These are phyloP conservation scores for Amanita rimosa DNA, from an alignment of 768 basidiomycete genomes.

Conservation along the genomic window DNA sequence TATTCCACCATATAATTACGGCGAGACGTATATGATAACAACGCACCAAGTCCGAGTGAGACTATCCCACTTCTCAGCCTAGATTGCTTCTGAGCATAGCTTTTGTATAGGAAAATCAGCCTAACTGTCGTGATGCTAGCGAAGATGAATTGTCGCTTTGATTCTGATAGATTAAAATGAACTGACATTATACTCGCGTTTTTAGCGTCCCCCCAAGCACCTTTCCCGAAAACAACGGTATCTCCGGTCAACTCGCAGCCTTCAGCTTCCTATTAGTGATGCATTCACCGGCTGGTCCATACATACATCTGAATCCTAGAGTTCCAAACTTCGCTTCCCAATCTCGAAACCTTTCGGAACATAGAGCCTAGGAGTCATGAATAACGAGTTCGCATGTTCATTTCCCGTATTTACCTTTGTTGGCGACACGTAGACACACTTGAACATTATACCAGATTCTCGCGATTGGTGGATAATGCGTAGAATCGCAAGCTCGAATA, in stretches of 20 bases:
- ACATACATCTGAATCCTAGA: constrained; percentile 66
- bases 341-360: constrained; percentile 72
- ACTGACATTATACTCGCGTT: constrained; percentile 70
- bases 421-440: constrained; percentile 89
- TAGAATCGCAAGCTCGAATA: constrained; percentile 89
- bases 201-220: constrained; percentile 65
- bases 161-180: background rate
- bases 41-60: constrained; percentile 76
- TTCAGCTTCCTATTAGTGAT: constrained; percentile 17
- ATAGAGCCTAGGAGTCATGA: constrained; percentile 53
- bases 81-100: background rate
- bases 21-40: background rate
- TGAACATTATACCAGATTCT: constrained; percentile 25
- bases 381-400: background rate
- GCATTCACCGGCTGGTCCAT: background rate
- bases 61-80: constrained; percentile 97
- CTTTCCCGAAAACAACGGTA: constrained; percentile 54
- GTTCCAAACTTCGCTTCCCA: constrained; percentile 76
- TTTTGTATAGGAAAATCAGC: background rate
- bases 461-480: constrained; percentile 44
- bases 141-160: constrained; percentile 3
- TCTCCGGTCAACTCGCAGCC: constrained; percentile 92
- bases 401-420: constrained; percentile 51
- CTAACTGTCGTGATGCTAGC: constrained; percentile 69
- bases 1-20: constrained; percentile 12